These are phyloP conservation scores for Thinopyrum elongatum DNA, from an alignment of 176 grass and related monocot species.

Conservation along the genomic window DNA sequence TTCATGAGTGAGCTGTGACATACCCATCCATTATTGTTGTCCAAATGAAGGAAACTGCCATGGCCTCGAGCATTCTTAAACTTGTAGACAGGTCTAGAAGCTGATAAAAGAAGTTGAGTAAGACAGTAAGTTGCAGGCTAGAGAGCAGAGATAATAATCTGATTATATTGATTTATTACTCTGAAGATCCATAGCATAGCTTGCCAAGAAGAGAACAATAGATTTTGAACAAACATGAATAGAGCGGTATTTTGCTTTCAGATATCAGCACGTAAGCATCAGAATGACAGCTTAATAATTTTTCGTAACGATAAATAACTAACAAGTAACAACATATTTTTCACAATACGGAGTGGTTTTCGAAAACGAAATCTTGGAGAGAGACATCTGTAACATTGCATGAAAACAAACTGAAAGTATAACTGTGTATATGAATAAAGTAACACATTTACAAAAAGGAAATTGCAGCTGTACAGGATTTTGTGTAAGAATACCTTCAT, in stretches of 20 bases:
- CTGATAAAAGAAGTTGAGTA: conserved; percentile 36
- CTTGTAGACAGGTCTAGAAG: conserved; percentile 75
- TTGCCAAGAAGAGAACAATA: not conserved
- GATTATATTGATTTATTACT: not conserved
- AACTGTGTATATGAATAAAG: not conserved
- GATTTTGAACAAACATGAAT: not conserved
- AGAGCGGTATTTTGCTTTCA: not conserved
- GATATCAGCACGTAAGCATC: not conserved
- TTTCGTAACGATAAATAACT: not conserved
- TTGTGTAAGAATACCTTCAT: conserved; percentile 62
- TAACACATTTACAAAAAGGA: not conserved
- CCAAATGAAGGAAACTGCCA: conserved; percentile 90
- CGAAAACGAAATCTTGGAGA: not conserved
- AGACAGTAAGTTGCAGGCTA: not conserved
- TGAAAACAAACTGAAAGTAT: not conserved
- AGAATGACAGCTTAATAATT: not conserved
- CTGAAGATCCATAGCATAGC: not conserved
- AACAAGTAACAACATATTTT: not conserved
- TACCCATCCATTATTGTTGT: conserved; percentile 59
- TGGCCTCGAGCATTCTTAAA: conserved; percentile 82
- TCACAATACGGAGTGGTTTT: not conserved
- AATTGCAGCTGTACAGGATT: not conserved
- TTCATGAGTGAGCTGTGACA: conserved; percentile 2
- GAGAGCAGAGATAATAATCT: not conserved
- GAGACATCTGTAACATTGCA: not conserved